Evolutionary conservation across 2,329 filamentous ascomycete species (phyloP).

Genomic region (Aspergillus niger): DNA sequence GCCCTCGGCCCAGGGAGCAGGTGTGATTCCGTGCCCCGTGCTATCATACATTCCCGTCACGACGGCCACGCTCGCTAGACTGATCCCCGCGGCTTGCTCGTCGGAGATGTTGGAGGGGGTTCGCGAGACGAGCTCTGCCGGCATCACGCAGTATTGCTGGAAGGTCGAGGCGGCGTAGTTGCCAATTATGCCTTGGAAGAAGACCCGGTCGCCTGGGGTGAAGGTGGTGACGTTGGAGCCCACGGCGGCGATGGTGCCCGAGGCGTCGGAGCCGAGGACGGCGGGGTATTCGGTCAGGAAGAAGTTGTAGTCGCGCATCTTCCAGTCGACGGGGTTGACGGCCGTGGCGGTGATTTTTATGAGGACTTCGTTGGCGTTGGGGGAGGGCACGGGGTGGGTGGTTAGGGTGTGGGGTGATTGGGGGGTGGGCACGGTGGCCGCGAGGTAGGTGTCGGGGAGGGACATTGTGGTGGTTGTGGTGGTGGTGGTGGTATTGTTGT

Average conservation of each 20-base stretch:
- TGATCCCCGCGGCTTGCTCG: conserved; percentile 33
- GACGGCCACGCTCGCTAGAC: conserved; percentile 21
- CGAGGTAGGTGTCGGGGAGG: too few relatives aligned
- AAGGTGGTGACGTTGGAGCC: conserved; percentile 25
- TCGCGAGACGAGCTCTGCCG: conserved; percentile 34
- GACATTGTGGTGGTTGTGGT: too few relatives aligned
- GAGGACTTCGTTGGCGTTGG: conserved; percentile 9
- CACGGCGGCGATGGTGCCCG: conserved; percentile 18
- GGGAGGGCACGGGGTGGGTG: too few relatives aligned
- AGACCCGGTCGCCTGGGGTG: conserved; percentile 30
- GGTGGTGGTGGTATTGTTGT: too few relatives aligned
- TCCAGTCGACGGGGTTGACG: conserved; percentile 29
- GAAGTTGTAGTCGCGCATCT: conserved; percentile 33
- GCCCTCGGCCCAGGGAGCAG: conserved; percentile 30
- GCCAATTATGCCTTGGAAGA: conserved; percentile 40
- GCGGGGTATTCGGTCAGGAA: conserved; percentile 22
- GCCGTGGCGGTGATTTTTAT: conserved; percentile 23
- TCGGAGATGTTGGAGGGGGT: conserved; percentile 33
- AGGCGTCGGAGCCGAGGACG: conserved; percentile 26
- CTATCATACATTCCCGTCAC: conserved; percentile 22
- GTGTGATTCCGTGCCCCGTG: conserved; percentile 25
- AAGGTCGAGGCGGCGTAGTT: conserved; percentile 36
- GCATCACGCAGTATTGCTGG: conserved; percentile 43
- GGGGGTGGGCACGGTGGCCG: too few relatives aligned
- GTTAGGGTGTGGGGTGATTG: too few relatives aligned